Base-by-base conservation (phyloP, 2,329 filamentous ascomycete species). In the Fusarium pseudonygamai region DNA sequence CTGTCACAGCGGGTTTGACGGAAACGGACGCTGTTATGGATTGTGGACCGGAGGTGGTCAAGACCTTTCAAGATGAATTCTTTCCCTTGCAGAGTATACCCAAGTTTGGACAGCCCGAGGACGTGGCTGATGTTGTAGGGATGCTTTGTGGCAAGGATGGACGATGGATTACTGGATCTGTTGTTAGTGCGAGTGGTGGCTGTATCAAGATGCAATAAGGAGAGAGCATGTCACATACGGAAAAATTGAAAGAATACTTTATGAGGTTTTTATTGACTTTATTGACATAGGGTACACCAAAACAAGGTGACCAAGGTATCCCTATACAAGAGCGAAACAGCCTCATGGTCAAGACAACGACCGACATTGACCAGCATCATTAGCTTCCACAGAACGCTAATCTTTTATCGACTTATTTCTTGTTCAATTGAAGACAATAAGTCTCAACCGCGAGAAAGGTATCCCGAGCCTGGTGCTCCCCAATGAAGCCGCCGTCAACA, bases 141-240 rank as follows among this genome's bases (percentile, higher is more conserved):
- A 69, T 83, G 28, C 64, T 83, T 11, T 82, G 80, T n/a, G 74
- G 80, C 3, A 59, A 71, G 0, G 80, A 81, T 62, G 79, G 78
- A 1, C 69, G 81, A 57, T 83, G 81, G 82, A 80, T 82, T 20
- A 83, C 81, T 0, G 81, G 82, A 1, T 78, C 73, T 43, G 80
- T 82, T 9, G 36, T 83, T 22, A 80, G 80, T 69, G 81, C 81
- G 1, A 83, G 78, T 52, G 80, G 81, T 45, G 81, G 81, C 3
- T 79, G 79, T 11, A 78, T 81, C 30, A 82, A 82, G 58, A 80
- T 82, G 26, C 63, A 72, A 2, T 79, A 12, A 67, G 10, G 5
- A n/a, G 9, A 1, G 5, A 8, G 22, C 7, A 30, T 32, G 6
- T 37, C 39, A 36, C 12, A 7, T 6, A 10, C 7, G 5, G 5